These are phyloP conservation scores for Mycena vulgaris DNA, from an alignment of 768 basidiomycete genomes.

Conservation along the genomic window DNA sequence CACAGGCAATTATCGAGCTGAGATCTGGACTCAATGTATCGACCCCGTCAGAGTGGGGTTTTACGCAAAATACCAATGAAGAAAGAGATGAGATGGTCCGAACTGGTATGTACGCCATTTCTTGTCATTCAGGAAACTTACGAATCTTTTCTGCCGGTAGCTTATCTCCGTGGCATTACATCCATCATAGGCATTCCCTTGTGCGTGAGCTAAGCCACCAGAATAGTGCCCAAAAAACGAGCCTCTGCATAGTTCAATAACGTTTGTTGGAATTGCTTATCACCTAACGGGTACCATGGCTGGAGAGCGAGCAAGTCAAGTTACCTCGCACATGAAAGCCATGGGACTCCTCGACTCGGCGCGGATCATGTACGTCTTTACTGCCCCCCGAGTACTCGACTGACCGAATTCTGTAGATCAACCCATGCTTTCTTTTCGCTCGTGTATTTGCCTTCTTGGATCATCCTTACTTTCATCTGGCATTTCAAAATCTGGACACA, in stretches of 20 bases:
- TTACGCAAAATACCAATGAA: slow-evolving; percentile 75
- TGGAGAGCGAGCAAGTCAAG: slow-evolving; percentile 72
- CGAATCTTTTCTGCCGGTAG: background rate
- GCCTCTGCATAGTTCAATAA: slow-evolving; percentile 66
- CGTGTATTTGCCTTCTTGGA: slow-evolving; percentile 84
- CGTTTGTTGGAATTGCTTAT: slow-evolving; percentile 81
- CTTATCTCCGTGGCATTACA: background rate
- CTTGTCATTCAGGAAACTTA: too few species aligned
- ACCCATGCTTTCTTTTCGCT: slow-evolving; percentile 82
- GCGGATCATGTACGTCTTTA: slow-evolving; percentile 70
- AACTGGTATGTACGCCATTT: background rate
- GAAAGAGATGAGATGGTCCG: slow-evolving; percentile 44
- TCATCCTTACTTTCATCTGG: slow-evolving; percentile 75
- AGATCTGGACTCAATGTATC: slow-evolving; percentile 68
- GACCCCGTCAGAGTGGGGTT: slow-evolving; percentile 82
- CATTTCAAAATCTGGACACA: slow-evolving; percentile 74
- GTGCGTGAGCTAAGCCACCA: background rate
- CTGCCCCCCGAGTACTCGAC: background rate
- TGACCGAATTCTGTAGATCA: slow-evolving; percentile 39
- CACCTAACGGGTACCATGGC: slow-evolving; percentile 82
- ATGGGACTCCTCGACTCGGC: slow-evolving; percentile 86
- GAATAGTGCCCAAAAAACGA: background rate
- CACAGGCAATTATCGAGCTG: slow-evolving; percentile 80
- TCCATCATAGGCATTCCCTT: background rate
- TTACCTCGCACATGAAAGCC: slow-evolving; percentile 83